phyloP scores from a whole-genome alignment of 805 yeast genomes.

The Candida peoriensis region DNA sequence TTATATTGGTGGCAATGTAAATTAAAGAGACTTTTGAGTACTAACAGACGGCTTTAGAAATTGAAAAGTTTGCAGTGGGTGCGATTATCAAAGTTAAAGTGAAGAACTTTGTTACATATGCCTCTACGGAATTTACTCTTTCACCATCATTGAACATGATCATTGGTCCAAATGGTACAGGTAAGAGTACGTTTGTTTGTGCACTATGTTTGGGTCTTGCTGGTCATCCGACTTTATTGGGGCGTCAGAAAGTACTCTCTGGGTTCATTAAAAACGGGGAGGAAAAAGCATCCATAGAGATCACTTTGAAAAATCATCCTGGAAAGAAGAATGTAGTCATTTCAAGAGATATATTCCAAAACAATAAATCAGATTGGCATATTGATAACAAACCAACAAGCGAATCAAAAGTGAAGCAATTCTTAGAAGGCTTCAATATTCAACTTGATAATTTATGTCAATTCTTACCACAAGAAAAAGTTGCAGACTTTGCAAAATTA shows the following conservation, averaged over 20 bases:
- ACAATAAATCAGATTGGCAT: slow-evolving; percentile 46
- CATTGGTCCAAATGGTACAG: slow-evolving; percentile 96
- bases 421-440: slow-evolving; percentile 52
- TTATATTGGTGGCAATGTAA: neutral
- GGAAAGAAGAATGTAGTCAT: slow-evolving; percentile 38
- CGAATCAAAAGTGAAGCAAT: slow-evolving; percentile 41
- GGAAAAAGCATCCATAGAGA: slow-evolving; percentile 30
- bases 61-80: slow-evolving; percentile 37
- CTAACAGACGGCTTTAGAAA: slow-evolving; percentile 13
- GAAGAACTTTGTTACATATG: slow-evolving; percentile 65
- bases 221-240: slow-evolving; percentile 70
- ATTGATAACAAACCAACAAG: slow-evolving; percentile 36
- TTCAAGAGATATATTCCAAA: slow-evolving; percentile 28
- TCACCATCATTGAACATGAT: slow-evolving; percentile 87
- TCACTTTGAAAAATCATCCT: slow-evolving; percentile 29
- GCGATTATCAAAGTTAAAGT: slow-evolving; percentile 50
- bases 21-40: neutral
- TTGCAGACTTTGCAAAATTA: slow-evolving; percentile 83
- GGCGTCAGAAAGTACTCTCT: slow-evolving; percentile 54
- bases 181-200: slow-evolving; percentile 88
- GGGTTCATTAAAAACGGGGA: slow-evolving; percentile 72
- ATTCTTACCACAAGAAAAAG: slow-evolving; percentile 92
- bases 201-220: slow-evolving; percentile 88
- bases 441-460: slow-evolving; percentile 92
- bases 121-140: slow-evolving; percentile 63